A percentile compares a stretch with the other conserved stretches of the same genome.
Evolutionary conservation across 2,329 filamentous ascomycete genomes (phyloP).

Genomic region (Leptographium radiaticola): DNA sequence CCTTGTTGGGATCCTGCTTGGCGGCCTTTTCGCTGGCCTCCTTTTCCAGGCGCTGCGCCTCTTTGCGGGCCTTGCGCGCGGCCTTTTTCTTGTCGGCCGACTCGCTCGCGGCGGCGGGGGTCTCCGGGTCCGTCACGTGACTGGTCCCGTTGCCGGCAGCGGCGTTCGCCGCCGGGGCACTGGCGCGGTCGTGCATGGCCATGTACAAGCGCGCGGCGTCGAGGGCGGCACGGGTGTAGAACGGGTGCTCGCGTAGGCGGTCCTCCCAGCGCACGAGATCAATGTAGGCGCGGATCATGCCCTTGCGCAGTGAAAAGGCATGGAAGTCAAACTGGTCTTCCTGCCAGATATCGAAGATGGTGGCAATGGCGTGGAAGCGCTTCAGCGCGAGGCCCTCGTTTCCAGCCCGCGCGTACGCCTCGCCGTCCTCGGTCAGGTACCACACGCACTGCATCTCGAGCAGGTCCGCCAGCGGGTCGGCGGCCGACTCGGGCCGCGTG

Average conservation of each 20-base stretch:
- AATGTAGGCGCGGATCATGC: slow-evolving; percentile 85
- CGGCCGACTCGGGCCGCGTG: slow-evolving; percentile 78
- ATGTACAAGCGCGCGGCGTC: slow-evolving; percentile 72
- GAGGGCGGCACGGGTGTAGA: slow-evolving; percentile 74
- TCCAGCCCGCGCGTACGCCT: slow-evolving; percentile 71
- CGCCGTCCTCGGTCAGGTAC: slow-evolving; percentile 91
- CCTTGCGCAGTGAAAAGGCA: slow-evolving; percentile 91
- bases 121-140: slow-evolving; percentile 26
- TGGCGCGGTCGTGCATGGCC: slow-evolving; percentile 59
- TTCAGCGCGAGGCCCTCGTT: slow-evolving; percentile 82
- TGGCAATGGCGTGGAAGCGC: slow-evolving; percentile 75
- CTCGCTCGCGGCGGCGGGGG: slow-evolving; percentile 30
- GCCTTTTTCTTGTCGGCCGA: slow-evolving; percentile 71
- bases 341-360: slow-evolving; percentile 94
- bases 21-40: slow-evolving; percentile 67
- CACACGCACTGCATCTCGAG: slow-evolving; percentile 98
- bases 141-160: slow-evolving; percentile 33
- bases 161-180: slow-evolving; percentile 40
- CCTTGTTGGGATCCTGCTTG: slow-evolving; percentile 75
- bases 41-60: slow-evolving; percentile 55
- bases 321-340: slow-evolving; percentile 99
- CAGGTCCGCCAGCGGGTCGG: slow-evolving; percentile 79
- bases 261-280: slow-evolving; percentile 98
- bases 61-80: slow-evolving; percentile 71
- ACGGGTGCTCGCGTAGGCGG: slow-evolving; percentile 78